Conservation (phyloP, 257 asterid species). For the Coffea eugenioides region DNA sequence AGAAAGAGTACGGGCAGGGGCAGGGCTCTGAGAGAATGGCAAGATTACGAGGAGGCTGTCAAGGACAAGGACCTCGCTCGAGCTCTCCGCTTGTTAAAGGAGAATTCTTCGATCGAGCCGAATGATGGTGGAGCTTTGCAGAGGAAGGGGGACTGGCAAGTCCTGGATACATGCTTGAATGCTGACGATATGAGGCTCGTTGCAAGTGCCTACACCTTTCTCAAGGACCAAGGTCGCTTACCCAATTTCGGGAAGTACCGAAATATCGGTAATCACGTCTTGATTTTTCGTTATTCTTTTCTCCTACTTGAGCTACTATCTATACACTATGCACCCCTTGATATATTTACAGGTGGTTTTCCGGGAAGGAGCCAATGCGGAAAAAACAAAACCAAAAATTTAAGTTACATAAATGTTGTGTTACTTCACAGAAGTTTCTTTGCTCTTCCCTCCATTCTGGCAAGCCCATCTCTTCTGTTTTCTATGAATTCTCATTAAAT, state of each 20-base stretch:
- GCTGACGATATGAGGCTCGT: slow-evolving; percentile 97
- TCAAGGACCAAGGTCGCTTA: slow-evolving; percentile 60
- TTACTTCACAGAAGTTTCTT: too few species aligned
- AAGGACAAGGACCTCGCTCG: slow-evolving; percentile 82
- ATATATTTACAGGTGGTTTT: too few species aligned
- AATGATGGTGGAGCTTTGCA: slow-evolving; percentile 21
- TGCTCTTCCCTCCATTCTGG: too few species aligned
- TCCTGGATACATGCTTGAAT: slow-evolving; percentile 84
- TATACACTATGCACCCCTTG: too few species aligned
- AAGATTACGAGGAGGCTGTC: slow-evolving; percentile 87
- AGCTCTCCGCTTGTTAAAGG: slow-evolving; percentile 73
- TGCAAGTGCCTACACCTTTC: slow-evolving; percentile 68
- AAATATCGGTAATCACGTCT: slow-evolving; percentile 50
- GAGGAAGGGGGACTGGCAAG: slow-evolving; percentile 64
- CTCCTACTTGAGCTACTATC: too few species aligned
- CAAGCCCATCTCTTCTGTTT: too few species aligned
- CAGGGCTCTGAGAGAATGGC: slow-evolving; percentile 75
- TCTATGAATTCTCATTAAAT: too few species aligned
- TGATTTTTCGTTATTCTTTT: too few species aligned
- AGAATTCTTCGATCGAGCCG: slow-evolving; percentile 23
- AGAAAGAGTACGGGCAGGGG: not conserved
- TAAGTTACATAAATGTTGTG: too few species aligned
- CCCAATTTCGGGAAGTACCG: slow-evolving; percentile 72
- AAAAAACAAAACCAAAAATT: too few species aligned
- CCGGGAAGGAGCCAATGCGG: too few species aligned